phyloP scores from a whole-genome alignment of 352 stramenopile species.

The Pythium myriotylum region DNA sequence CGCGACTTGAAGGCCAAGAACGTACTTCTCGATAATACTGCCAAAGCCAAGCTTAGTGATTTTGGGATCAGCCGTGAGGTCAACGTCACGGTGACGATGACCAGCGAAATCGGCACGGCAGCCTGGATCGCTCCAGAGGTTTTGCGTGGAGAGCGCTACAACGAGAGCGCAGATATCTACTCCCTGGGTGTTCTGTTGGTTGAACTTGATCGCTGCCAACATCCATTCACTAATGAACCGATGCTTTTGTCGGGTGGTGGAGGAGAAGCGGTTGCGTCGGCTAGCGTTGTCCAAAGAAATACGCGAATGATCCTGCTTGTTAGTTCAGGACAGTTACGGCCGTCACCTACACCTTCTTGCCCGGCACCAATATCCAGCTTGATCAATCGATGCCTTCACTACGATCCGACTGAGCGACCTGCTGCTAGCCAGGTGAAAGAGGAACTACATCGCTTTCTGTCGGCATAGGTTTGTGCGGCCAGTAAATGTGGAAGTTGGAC shows the following conservation, averaged over 20 bases:
- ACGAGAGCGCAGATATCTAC: conserved; percentile 12
- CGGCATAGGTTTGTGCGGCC: no score
- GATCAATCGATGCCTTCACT: no score
- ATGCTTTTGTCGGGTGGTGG: not conserved
- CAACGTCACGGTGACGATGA: conserved; percentile 19
- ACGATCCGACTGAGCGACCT: no score
- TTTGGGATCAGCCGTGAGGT: conserved; percentile 16
- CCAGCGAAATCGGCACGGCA: conserved; percentile 24
- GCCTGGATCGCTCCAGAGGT: not conserved
- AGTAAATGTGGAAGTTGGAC: no score
- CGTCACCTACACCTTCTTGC: not conserved
- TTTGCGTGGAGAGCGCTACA: no score
- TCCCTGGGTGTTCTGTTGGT: conserved; percentile 29
- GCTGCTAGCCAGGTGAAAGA: no score
- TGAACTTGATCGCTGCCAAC: not conserved
- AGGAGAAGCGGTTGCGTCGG: no score
- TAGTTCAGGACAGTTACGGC: conserved; percentile 16
- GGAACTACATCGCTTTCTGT: no score
- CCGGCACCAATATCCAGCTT: no score
- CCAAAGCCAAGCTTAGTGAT: conserved; percentile 6
- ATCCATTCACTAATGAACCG: no score
- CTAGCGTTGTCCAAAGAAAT: conserved; percentile 7
- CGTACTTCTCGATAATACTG: conserved; percentile 6
- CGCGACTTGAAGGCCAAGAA: conserved; percentile 20
- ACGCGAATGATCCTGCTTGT: conserved; percentile 19